Percentiles rank a stretch among this genome's conserved stretches.
These are phyloP conservation scores for Pythium inflatum DNA, from an alignment of 352 stramenopile species.

Conservation along the genomic window DNA sequence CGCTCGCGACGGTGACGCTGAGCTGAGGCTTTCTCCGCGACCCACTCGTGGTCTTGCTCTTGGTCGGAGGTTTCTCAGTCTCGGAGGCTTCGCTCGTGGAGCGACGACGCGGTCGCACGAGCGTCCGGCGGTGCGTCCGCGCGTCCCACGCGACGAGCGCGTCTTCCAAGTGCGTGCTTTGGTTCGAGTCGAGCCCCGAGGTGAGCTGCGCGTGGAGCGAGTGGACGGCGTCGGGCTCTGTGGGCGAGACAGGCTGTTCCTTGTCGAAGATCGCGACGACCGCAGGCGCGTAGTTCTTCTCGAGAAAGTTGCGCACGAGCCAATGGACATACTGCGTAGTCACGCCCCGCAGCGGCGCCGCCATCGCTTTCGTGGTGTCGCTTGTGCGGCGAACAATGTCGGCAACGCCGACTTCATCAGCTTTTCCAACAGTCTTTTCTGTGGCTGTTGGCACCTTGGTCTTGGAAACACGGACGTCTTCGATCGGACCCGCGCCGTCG, in stretches of 20 bases:
- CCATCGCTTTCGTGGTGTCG: neutral
- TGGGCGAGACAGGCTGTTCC: neutral
- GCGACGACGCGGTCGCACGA: conserved; percentile 9
- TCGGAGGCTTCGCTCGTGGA: neutral
- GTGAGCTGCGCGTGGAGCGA: neutral
- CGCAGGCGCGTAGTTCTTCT: conserved; percentile 42
- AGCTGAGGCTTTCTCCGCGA: conserved; percentile 31
- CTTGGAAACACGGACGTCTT: neutral
- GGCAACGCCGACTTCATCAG: conserved; percentile 36
- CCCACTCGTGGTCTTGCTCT: conserved; percentile 8
- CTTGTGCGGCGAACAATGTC: conserved; percentile 31
- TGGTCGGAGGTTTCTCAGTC: neutral
- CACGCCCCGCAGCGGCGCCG: neutral
- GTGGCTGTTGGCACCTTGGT: too few species aligned
- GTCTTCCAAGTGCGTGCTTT: conserved; percentile 39
- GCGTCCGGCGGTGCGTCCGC: neutral
- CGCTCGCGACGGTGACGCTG: conserved; percentile 17
- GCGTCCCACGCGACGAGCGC: conserved; percentile 41
- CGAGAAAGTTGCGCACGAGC: conserved; percentile 69
- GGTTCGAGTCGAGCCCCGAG: neutral
- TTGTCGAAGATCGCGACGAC: conserved; percentile 30
- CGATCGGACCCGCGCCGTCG: conserved; percentile 15
- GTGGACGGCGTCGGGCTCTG: neutral
- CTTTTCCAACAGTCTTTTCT: too few species aligned
- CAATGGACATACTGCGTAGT: conserved; percentile 43